Percentiles rank a stretch among this genome's conserved stretches.
phyloP scores from a whole-genome alignment of 768 basidiomycete genomes.

The Panus rudis region DNA sequence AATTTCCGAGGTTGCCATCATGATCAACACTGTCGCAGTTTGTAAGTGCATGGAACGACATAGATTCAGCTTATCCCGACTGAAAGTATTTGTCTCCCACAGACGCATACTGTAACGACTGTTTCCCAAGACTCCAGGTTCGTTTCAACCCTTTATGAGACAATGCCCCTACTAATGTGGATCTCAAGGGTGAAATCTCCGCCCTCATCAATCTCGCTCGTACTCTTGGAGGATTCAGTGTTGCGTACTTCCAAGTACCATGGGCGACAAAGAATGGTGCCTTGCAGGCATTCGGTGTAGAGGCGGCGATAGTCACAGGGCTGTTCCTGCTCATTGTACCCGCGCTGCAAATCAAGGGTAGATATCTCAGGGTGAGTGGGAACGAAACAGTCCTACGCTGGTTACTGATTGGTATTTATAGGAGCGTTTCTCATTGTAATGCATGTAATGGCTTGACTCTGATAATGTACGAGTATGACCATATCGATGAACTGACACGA shows the following conservation, averaged over 20 bases:
- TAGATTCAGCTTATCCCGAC: neutral
- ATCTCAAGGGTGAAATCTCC: conserved; percentile 50
- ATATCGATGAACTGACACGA: no score
- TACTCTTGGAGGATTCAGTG: conserved; percentile 52
- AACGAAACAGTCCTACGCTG: no score
- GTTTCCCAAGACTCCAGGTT: conserved; percentile 39
- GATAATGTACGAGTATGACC: no score
- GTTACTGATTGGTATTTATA: neutral
- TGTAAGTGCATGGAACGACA: conserved; percentile 38
- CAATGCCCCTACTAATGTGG: neutral
- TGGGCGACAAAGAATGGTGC: conserved; percentile 58
- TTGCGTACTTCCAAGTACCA: conserved; percentile 61
- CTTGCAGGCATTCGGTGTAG: conserved; percentile 53
- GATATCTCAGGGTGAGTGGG: conserved; percentile 38
- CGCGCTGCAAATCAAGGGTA: conserved; percentile 42
- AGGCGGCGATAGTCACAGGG: conserved; percentile 52
- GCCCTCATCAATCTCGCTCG: conserved; percentile 53
- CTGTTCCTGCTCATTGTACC: conserved; percentile 48
- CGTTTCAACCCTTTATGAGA: neutral
- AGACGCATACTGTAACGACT: conserved; percentile 45
- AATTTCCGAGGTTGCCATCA: conserved; percentile 46
- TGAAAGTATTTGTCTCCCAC: conserved; percentile 17
- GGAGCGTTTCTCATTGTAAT: neutral
- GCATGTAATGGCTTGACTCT: no score
- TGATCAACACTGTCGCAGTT: conserved; percentile 58